Percentiles rank a stretch among this genome's conserved stretches.
Conservation (phyloP, 2,329 filamentous ascomycete species). For the Trichoderma oligosporum region DNA sequence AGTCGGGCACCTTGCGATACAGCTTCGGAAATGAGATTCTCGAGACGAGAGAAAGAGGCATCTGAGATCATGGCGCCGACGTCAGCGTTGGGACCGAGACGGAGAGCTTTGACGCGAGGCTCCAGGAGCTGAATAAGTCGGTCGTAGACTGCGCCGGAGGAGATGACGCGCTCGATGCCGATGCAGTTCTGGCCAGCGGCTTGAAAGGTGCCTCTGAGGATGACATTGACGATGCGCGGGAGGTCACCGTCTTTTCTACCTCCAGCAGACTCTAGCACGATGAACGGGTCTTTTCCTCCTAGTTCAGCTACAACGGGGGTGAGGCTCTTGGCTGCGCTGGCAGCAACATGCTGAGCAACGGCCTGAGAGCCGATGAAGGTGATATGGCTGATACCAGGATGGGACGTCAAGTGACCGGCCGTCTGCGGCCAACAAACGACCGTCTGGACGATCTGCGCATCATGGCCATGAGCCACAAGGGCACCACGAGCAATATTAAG, state of each 20-base stretch:
- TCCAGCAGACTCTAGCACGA: conserved; percentile 75
- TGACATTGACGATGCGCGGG: conserved; percentile 69
- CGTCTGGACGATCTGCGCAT: conserved; percentile 75
- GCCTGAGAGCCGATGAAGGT: conserved; percentile 92
- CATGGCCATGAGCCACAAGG: conserved; percentile 76
- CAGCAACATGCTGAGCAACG: conserved; percentile 83
- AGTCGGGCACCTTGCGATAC: conserved; percentile 75
- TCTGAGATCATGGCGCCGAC: conserved; percentile 88
- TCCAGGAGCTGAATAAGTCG: conserved; percentile 66
- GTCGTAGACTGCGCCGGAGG: conserved; percentile 71
- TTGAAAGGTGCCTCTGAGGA: conserved; percentile 92
- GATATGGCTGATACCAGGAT: conserved; percentile 78
- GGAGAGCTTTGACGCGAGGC: conserved; percentile 69
- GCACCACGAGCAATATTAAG: conserved; percentile 73
- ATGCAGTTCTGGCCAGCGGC: conserved; percentile 97
- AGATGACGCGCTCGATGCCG: conserved; percentile 90
- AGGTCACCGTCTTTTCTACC: conserved; percentile 47
- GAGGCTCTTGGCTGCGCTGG: conserved; percentile 78
- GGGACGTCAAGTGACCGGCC: conserved; percentile 77
- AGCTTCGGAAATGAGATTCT: conserved; percentile 72
- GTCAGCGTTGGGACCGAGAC: conserved; percentile 74
- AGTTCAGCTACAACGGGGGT: conserved; percentile 87
- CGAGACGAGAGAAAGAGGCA: conserved; percentile 69
- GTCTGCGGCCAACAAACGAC: conserved; percentile 84
- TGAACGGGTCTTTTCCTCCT: conserved; percentile 89